These are phyloP conservation scores for Zarea fungicola DNA, from an alignment of 2,329 filamentous ascomycete species.

Conservation along the genomic window DNA sequence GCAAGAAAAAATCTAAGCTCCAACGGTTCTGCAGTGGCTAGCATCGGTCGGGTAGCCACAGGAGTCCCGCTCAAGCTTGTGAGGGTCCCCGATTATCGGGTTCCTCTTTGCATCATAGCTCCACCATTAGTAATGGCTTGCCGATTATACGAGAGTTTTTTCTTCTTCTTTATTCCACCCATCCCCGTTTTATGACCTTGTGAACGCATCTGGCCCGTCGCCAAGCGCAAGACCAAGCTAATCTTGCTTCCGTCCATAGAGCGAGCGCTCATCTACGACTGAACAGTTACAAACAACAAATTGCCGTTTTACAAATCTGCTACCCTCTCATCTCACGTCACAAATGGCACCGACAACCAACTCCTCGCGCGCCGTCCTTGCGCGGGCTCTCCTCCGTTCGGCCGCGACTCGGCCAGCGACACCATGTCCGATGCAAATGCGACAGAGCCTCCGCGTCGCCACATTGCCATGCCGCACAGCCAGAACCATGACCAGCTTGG, in stretches of 20 bases:
- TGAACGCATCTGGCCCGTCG: background rate
- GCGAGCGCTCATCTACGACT: background rate
- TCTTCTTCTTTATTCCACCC: background rate
- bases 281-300: too few relatives aligned
- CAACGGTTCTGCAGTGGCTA: background rate
- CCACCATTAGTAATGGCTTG: slow-evolving; percentile 28
- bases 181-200: background rate
- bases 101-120: slow-evolving; percentile 25
- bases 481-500: slow-evolving; percentile 2
- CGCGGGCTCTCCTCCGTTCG: slow-evolving; percentile 11
- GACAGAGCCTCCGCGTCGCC: slow-evolving; percentile 9
- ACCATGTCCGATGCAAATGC: slow-evolving; percentile 14
- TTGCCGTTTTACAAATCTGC: too few relatives aligned
- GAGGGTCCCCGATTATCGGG: slow-evolving; percentile 4
- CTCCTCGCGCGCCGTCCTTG: slow-evolving; percentile 6
- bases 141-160: slow-evolving; percentile 10
- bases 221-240: background rate
- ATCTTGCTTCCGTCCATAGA: background rate
- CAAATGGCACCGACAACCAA: slow-evolving; percentile 6
- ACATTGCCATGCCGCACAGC: background rate
- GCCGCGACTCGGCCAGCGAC: slow-evolving; percentile 12
- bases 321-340: background rate
- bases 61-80: too few relatives aligned
- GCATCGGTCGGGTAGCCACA: too few relatives aligned
- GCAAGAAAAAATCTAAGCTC: too few relatives aligned